Evolutionary conservation across 768 basidiomycete species (phyloP), one percentile per base, ranked within the genome.

Genomic region (Suillus lakei): DNA sequence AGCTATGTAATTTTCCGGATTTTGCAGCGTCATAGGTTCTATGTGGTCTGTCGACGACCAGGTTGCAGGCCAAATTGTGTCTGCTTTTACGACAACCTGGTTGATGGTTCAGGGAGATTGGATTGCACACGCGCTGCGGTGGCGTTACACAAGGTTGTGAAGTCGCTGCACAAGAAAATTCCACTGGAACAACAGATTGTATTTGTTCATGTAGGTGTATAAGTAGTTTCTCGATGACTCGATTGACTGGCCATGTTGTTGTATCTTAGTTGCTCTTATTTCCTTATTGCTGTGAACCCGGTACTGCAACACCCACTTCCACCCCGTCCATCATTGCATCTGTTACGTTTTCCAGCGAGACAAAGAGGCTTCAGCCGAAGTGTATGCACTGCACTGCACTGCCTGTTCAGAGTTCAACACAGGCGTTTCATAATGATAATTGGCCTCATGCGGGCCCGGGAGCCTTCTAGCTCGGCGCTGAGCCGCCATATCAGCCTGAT

Each of bases 31-130:
- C 16, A 51, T 72, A 12, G 70, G 63, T 23, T 71, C 71, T 23
- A 65, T 71, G 65, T 72, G 71, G 71, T 65, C 71, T 15, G 69
- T 72, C n/a, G 34, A 55, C 13, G 71, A 72, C 51, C 54, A 44
- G 41, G 62, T 64, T 43, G 71, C 64, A n/a, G 26, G 34, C 1
- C 5, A n/a, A 6, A 60, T 41, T 16, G 38, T 60, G 15, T 34
- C 32, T 32, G 39, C 32, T 16, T 60, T 60, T 38, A 38, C 36
- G 36, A 9, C 36, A 9, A 38, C 36, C 4, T 38, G 2, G 36
- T 5, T 10, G 36, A 38, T 38, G 36, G 10, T 9, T 38, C 36
- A 38, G 36, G 36, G 10, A 38, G 36, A 38, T 38, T 38, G 36
- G 36, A 38, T n/a, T n/a, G n/a, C n/a, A n/a, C n/a, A n/a, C n/a